Evolutionary conservation across 352 stramenopile species (phyloP), one percentile per base, ranked within the genome.

Genomic region (Globisporangium solare): DNA sequence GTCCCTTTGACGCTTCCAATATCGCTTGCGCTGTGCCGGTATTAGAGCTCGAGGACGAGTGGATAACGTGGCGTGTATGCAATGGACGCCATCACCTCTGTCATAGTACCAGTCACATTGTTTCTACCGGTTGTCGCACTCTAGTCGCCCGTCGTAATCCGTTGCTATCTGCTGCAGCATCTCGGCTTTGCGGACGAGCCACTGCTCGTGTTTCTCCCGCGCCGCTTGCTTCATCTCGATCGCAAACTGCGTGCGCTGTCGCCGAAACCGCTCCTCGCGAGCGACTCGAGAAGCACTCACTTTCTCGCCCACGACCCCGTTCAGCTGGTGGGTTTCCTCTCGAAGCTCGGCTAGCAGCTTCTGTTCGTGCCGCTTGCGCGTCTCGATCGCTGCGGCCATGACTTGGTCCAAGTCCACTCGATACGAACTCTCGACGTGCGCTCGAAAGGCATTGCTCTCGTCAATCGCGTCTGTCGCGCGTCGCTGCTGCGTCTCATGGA

Each of bases 371-470:
- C 24, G 15, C 12, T 53, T 51, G 20, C 54, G 60, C 22, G 53
- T 67, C 22, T 50, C 55, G 35, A 59, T 45, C 32, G 60, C 43
- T 2, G 10, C 27, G 15, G 18, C 37, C 22, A 41, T 31, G 42
- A 41, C 31, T 3, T 31, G 21, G 1, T 50, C 48, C n/a, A 45
- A 46, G 35, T 68, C 66, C 39, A 68, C 57, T 31, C 51, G 39
- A 35, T 88, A 86, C 2, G 58, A 66, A 5, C 45, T 24, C 22
- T 59, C 58, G 3, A 82, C 18, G 24, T 66, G 56, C 10, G 63
- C 59, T 53, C 78, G 67, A 32, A 73, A 72, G 4, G 47, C 60
- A 39, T 82, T 68, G 66, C 64, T 77, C 13, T 71, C 56, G 7
- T 50, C 47, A 51, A 86, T 76, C 0, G 71, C 75, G 18, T 65